phyloP scores from a whole-genome alignment of 805 yeast species.

The Ogataea degrootiae region DNA sequence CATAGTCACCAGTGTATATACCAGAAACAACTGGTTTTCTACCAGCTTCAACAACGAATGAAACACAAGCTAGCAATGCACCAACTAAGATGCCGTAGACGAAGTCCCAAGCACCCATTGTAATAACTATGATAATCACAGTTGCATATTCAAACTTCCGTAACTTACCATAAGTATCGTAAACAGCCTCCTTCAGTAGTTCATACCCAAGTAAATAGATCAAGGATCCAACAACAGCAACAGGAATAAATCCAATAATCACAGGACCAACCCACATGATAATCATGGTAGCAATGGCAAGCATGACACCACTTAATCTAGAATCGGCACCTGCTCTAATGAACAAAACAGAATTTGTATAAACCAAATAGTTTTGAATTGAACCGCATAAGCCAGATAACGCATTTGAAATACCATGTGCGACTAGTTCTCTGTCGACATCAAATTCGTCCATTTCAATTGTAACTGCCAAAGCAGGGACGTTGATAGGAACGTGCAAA shows the following conservation, averaged over 20 bases:
- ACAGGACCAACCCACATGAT: constrained; percentile 88
- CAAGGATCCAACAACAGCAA: constrained; percentile 91
- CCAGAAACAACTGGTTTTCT: constrained; percentile 77
- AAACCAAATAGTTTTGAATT: constrained; percentile 91
- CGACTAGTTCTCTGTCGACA: constrained; percentile 88
- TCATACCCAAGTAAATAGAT: constrained; percentile 91
- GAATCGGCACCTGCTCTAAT: constrained; percentile 94
- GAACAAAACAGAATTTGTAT: constrained; percentile 87
- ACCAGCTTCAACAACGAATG: constrained; percentile 93
- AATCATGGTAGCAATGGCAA: constrained; percentile 74
- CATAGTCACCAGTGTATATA: constrained; percentile 80
- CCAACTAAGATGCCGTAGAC: constrained; percentile 91
- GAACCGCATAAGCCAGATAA: constrained; percentile 81
- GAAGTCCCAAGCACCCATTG: constrained; percentile 95
- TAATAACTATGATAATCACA: constrained; percentile 76
- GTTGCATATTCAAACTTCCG: constrained; percentile 78
- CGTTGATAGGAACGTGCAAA: constrained; percentile 94
- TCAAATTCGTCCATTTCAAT: constrained; percentile 81
- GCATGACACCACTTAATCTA: constrained; percentile 80
- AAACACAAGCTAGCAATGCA: constrained; percentile 82
- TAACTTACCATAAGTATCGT: constrained; percentile 78
- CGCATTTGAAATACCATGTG: constrained; percentile 90
- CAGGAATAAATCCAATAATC: constrained; percentile 90
- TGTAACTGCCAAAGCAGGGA: constrained; percentile 93
- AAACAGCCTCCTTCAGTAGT: constrained; percentile 75